A percentile compares a stretch with the other conserved stretches of the same genome.
These are phyloP conservation scores for Lentinula boryana DNA, from an alignment of 768 basidiomycete species.

Conservation along the genomic window DNA sequence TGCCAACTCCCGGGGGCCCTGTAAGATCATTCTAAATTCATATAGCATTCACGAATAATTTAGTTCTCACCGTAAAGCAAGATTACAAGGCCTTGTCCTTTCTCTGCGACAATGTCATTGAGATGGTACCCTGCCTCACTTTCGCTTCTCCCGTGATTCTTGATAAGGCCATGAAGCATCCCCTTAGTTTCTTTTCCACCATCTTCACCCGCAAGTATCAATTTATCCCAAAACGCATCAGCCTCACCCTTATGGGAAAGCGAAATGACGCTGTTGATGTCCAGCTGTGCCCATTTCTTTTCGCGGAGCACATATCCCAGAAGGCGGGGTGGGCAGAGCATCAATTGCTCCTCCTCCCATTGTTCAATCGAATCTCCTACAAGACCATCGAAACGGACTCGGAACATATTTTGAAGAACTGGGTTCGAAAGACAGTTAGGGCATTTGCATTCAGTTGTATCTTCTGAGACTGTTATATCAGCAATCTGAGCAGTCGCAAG, in stretches of 20 bases:
- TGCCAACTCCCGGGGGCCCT: not conserved
- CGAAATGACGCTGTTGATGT: not conserved
- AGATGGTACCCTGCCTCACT: constrained; percentile 3
- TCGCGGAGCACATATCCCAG: not conserved
- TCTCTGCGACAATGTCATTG: constrained; percentile 31
- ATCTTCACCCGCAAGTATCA: not conserved
- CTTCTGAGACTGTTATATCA: not conserved
- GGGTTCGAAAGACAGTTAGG: not conserved
- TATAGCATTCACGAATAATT: not conserved
- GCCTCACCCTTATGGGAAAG: not conserved
- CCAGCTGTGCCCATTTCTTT: not conserved
- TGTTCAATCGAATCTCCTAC: not conserved
- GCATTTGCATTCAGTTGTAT: not conserved
- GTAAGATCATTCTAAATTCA: not conserved
- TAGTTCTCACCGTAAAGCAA: constrained; percentile 18
- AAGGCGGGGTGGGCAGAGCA: not conserved
- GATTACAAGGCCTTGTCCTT: constrained; percentile 28
- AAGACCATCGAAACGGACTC: not conserved
- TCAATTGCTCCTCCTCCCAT: not conserved
- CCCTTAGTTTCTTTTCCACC: not conserved
- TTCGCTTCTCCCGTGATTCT: not conserved
- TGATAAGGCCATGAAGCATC: not conserved
- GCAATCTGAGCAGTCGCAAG: not conserved
- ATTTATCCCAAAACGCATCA: not conserved
- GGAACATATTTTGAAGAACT: not conserved